Conservation (phyloP, 345 rosid species). For the Aethionema arabicum region DNA sequence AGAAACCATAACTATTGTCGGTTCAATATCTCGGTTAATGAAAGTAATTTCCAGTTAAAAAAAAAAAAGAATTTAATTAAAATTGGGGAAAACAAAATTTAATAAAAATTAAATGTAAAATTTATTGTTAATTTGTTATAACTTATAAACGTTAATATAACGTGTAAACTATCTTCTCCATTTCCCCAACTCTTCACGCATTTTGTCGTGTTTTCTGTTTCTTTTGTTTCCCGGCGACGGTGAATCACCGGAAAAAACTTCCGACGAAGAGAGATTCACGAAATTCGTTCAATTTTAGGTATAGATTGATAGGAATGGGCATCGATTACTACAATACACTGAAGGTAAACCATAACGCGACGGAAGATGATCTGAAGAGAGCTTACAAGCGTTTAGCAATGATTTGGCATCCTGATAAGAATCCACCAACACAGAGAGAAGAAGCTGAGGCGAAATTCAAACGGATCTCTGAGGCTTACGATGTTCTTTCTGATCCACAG, state of each 20-base stretch:
- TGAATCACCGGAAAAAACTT: conserved; percentile 2
- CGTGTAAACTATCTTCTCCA: conserved; percentile 9
- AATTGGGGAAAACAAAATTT: neutral
- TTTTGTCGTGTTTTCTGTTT: neutral
- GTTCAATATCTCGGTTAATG: too few relatives aligned
- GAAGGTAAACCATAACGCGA: conserved; percentile 85
- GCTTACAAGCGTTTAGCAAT: conserved; percentile 88
- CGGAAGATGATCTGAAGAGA: conserved; percentile 78
- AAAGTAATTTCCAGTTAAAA: too few relatives aligned
- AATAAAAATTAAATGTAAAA: neutral
- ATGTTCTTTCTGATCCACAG: conserved; percentile 67
- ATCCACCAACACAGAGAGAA: conserved; percentile 55
- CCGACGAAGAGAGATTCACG: conserved; percentile 3
- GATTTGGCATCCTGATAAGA: conserved; percentile 99
- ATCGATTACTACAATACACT: conserved; percentile 91
- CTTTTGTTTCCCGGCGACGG: conserved; percentile 22
- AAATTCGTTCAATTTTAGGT: neutral
- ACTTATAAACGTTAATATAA: neutral
- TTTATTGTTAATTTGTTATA: neutral
- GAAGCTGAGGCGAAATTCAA: conserved; percentile 94
- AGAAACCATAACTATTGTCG: too few relatives aligned
- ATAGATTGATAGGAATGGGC: conserved; percentile 52
- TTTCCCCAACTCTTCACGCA: conserved; percentile 33
- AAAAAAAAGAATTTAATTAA: neutral
- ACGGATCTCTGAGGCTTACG: conserved; percentile 89